Evolutionary conservation across 2,329 filamentous ascomycete species (phyloP).

Genomic region (Microsporum audouinii): DNA sequence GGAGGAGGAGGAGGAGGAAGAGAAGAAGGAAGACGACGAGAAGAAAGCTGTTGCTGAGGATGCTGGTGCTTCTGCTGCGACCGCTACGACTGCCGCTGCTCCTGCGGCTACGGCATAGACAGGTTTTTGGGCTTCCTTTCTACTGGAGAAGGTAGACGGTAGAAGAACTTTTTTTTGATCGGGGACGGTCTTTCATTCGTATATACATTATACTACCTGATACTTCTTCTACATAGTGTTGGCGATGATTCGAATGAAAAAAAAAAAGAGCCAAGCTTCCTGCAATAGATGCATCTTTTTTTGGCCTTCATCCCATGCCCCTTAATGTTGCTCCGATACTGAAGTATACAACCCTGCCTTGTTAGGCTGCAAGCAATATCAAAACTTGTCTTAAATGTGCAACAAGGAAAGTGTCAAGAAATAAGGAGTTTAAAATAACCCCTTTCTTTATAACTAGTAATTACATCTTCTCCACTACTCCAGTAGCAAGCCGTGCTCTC

Average conservation of each 20-base stretch:
- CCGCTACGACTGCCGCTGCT: not conserved
- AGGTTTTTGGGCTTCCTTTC: not conserved
- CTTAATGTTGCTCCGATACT: not conserved
- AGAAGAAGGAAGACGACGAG: not conserved
- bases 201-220: not conserved
- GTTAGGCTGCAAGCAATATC: not conserved
- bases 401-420: not conserved
- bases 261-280: not conserved
- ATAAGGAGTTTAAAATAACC: not conserved
- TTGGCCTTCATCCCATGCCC: not conserved
- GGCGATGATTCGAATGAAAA: not conserved
- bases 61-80: not conserved
- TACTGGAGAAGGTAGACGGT: not conserved
- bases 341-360: not conserved
- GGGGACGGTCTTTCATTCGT: not conserved
- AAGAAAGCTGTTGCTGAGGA: not conserved
- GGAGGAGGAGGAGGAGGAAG: not conserved
- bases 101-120: not conserved
- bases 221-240: not conserved
- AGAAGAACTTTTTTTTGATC: not conserved
- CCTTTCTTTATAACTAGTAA: not conserved
- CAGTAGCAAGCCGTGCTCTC: slow-evolving; percentile 33
- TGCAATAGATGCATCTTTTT: not conserved
- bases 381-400: not conserved
- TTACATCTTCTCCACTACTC: slow-evolving; percentile 39